Evolutionary conservation across 1,139 yeast species (phyloP), one percentile per base, ranked within the genome.

Genomic region (Yamadazyma aaseri): DNA sequence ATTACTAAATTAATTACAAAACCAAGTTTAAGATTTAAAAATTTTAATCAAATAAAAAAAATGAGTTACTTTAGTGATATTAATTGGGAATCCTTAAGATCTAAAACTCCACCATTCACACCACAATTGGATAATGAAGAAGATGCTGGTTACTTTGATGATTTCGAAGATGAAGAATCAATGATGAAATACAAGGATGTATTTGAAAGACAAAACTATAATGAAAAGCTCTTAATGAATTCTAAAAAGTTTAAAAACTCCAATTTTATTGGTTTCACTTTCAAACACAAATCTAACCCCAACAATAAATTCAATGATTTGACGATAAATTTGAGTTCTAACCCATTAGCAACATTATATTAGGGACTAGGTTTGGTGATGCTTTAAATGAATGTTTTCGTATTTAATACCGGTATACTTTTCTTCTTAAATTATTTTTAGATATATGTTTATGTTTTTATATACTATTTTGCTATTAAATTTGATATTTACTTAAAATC

Each of bases 121-220:
- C 99, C 99, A 1, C 96, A 94, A 53, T 72, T 94, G 44, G 97
- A 92, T 55, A 86, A 89, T 42, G 98, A 94, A 53, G 94, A 90
- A 44, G 99, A 94, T 63, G 97, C 97, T 1, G 99, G 98, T 1
- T 94, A 94, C 63, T 94, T 94, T 58, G 99, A 94, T 61, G 98
- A 94, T 58, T 94, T 94, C 56, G 89, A 86, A 42, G 94, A 87
- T 58, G 97, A 90, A 53, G 90, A 86, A 36, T 96, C 94, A 59
- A 90, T 94, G 97, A 90, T 92, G 48, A 90, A 92, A 61, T 94
- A 94, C 64, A 92, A 94, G 51, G 98, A 94, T 53, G 98, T 94
- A 13, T 83, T 89, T 71, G 90, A 87, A 46, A 82, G 94, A 61
- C 87, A 84, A 52, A 86, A 78, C 37, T 90, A 85, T 47, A 77